Evolutionary conservation across 192 early-diverging fungal genomes (phyloP), one percentile per base, ranked within the genome.

Genomic region (Backusella psychrophila): DNA sequence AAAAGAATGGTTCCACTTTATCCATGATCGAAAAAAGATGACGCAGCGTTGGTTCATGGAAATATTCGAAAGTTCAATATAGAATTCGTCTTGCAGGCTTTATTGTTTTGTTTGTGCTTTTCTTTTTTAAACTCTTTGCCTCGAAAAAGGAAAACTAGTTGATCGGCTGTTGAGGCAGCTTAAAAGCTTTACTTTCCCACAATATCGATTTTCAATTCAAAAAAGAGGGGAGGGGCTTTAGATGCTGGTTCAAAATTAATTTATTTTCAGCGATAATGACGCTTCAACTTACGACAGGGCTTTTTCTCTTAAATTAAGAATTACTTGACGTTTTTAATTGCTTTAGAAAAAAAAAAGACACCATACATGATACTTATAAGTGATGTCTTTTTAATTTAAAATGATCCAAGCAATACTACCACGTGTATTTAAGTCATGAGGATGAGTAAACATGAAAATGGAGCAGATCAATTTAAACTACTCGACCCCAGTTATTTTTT

Each of bases 401-500:
- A n/a, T 23, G 4, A 63, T 63, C 56, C 56, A 63, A 63, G 26
- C 56, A 63, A 63, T 12, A 29, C 2, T 23, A 63, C 11, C 56
- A 63, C 56, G 56, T 63, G 56, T 63, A 63, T 26, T 29, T 26
- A 63, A 63, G 26, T 63, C 56, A 63, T 63, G 56, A 29, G 21
- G 9, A 23, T 29, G 26, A 63, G 26, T 49, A 63, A 63, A 26
- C 56, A 23, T 29, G 23, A 59, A 59, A 26, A 59, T 21, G 26
- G 53, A 59, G 53, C 23, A 59, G 53, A 59, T 59, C 53, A 59
- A 23, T 11, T 59, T 59, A 26, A 59, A 23, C 21, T 59, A 26
- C 53, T 59, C 3, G 53, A 59, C 53, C 53, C 53, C 53, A 59
- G 53, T 59, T 59, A 59, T 59, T 59, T 59, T 59, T 26, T 59